Base-by-base conservation (phyloP, 2,329 filamentous ascomycete genomes). In the Colletotrichum gigasporum region DNA sequence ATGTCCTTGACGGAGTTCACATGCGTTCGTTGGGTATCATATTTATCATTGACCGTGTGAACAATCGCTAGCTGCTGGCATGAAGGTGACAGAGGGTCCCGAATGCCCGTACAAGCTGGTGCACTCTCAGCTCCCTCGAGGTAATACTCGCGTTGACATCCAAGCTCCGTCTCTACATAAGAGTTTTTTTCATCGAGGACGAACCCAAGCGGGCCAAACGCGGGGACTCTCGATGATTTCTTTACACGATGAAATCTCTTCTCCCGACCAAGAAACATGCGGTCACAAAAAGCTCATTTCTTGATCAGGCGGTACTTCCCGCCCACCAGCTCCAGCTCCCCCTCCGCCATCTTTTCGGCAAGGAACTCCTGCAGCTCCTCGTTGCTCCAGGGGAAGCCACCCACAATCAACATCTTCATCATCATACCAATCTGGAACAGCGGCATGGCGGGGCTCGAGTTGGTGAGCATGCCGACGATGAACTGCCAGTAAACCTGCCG, bases 401-500 rank as follows among this genome's bases (percentile, higher is more conserved):
- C 93, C 0, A 92, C 87, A 54, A 97, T 89, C 63, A 95, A 86
- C 85, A 98, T 95, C 78, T 93, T 93, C 84, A 99, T 85, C 93
- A 98, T 97, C 90, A 94, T 97, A 8, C 89, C 85, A 68, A 99
- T 96, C 74, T 94, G 87, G 58, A 84, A 84, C 63, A 94, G 80
- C 52, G 92, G 90, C 92, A 97, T 96, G 26, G 91, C 79, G 16
- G 85, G 88, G 16, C 91, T 91, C 70, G 93, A 91, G 76, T 97
- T 97, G 66, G 93, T 97, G 77, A 99, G 81, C 96, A 99, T 98
- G 53, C 93, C 93, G 60, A 94, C 83, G 63, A 99, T 94, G 75
- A 97, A 98, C 72, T 94, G 91, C 87, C 92, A 93, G 77, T 97
- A 97, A 37, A 97, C 85, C 42, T 79, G 77, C 32, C 83, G 82